phyloP scores from a whole-genome alignment of 2,329 filamentous ascomycete genomes.

The Penicillium sp. region DNA sequence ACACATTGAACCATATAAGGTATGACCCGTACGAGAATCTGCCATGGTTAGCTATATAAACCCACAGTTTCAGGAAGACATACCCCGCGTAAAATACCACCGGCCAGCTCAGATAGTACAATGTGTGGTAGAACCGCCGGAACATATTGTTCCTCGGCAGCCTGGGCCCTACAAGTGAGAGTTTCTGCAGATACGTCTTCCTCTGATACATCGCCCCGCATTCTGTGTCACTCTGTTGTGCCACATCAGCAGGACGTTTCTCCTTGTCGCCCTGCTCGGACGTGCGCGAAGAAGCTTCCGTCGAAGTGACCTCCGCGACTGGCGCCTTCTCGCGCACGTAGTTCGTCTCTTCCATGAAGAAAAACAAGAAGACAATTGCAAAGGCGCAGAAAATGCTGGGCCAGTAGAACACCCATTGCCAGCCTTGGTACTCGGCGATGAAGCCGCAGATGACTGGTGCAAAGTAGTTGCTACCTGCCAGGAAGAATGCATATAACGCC shows the following conservation, averaged over 20 bases:
- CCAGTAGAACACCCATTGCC: slow-evolving; percentile 45
- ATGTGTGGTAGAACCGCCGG: slow-evolving; percentile 25
- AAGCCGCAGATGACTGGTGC: slow-evolving; percentile 43
- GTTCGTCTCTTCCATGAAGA: slow-evolving; percentile 51
- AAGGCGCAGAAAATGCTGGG: slow-evolving; percentile 44
- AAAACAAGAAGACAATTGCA: slow-evolving; percentile 44
- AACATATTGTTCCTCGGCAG: slow-evolving; percentile 29
- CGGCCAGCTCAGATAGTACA: slow-evolving; percentile 33
- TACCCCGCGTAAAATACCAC: slow-evolving; percentile 35
- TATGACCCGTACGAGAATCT: slow-evolving; percentile 36
- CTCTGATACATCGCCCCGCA: slow-evolving; percentile 24
- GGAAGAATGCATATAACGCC: slow-evolving; percentile 34
- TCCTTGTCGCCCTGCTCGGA: too few relatives aligned
- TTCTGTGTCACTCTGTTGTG: too few relatives aligned
- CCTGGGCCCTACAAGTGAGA: slow-evolving; percentile 24
- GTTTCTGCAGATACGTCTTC: slow-evolving; percentile 29
- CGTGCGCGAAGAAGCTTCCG: too few relatives aligned
- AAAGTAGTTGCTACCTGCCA: slow-evolving; percentile 38
- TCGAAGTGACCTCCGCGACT: too few relatives aligned
- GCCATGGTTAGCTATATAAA: slow-evolving; percentile 8
- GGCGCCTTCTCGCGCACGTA: slow-evolving; percentile 32
- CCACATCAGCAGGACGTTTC: too few relatives aligned
- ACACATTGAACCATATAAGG: slow-evolving; percentile 34
- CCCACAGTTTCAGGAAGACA: too few relatives aligned
- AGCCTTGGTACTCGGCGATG: slow-evolving; percentile 40